Percentiles rank a stretch among this genome's conserved stretches.
Evolutionary conservation across 2,329 filamentous ascomycete species (phyloP).

Genomic region (Alternaria alternata): DNA sequence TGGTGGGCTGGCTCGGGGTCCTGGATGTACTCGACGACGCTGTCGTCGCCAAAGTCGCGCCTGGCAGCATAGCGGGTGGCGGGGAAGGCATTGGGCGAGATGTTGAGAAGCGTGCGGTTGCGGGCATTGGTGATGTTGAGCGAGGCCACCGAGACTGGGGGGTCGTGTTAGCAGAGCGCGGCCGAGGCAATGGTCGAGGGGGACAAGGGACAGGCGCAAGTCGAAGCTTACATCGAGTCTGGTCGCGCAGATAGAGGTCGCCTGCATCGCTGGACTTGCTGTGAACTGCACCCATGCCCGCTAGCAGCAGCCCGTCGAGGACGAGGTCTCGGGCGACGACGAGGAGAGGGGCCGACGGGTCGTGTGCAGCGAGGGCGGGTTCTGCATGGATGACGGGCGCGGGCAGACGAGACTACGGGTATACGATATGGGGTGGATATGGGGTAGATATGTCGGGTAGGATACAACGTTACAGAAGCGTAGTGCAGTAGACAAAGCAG

Average conservation of each 20-base stretch:
- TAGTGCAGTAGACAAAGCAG: neutral
- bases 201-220: neutral
- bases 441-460: neutral
- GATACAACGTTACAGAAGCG: neutral
- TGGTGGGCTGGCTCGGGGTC: constrained; percentile 71
- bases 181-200: neutral
- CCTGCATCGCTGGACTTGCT: constrained; percentile 83
- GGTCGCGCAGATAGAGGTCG: constrained; percentile 85
- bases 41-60: constrained; percentile 75
- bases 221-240: constrained; percentile 77
- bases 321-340: neutral
- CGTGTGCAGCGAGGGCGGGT: neutral
- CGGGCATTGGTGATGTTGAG: constrained; percentile 82
- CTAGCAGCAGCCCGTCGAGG: constrained; percentile 22
- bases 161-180: constrained; percentile 26
- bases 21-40: constrained; percentile 90
- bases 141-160: constrained; percentile 83
- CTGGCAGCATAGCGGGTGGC: constrained; percentile 78
- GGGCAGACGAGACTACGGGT: neutral
- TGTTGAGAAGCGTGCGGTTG: constrained; percentile 76
- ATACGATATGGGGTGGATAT: neutral
- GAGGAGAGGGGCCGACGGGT: neutral
- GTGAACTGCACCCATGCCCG: constrained; percentile 85
- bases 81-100: constrained; percentile 87
- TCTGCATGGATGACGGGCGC: neutral